Conservation (phyloP, 2,329 filamentous ascomycete genomes). For the Aspergillus sp. region DNA sequence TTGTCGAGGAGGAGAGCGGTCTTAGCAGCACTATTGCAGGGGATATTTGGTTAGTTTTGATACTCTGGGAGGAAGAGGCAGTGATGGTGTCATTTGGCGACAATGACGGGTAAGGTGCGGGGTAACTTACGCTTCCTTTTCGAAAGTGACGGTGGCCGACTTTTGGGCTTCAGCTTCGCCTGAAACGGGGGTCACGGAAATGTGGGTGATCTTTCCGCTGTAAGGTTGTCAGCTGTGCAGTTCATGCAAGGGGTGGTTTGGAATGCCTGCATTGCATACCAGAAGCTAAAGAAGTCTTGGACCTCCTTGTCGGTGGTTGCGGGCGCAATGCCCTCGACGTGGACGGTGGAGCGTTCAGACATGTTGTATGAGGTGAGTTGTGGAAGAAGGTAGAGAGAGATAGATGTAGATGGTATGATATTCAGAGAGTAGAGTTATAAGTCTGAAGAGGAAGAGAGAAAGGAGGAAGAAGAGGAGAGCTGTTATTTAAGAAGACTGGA, state of each 20-base stretch:
- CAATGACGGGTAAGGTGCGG: conserved; percentile 22
- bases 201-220: conserved; percentile 86
- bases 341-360: conserved; percentile 66
- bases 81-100: conserved; percentile 12
- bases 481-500: not conserved
- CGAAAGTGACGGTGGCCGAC: conserved; percentile 89
- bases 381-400: not conserved
- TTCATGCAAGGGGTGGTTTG: not conserved
- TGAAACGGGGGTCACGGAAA: conserved; percentile 70
- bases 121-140: conserved; percentile 74
- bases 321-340: conserved; percentile 85
- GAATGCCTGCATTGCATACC: conserved; percentile 54
- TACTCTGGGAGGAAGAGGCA: not conserved
- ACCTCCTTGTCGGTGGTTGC: conserved; percentile 88
- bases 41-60: conserved; percentile 1
- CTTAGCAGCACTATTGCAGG: conserved; percentile 68
- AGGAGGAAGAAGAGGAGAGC: conserved; percentile 3
- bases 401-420: not conserved
- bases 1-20: conserved; percentile 96
- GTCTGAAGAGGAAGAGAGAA: conserved; percentile 5
- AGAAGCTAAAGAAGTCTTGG: conserved; percentile 95
- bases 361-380: conserved; percentile 44
- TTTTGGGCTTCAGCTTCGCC: conserved; percentile 64
- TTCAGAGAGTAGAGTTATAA: not conserved
- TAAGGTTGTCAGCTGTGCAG: conserved; percentile 3